Conservation (phyloP, 2,329 filamentous ascomycete species). For the Penicillium aurantiogriseum region DNA sequence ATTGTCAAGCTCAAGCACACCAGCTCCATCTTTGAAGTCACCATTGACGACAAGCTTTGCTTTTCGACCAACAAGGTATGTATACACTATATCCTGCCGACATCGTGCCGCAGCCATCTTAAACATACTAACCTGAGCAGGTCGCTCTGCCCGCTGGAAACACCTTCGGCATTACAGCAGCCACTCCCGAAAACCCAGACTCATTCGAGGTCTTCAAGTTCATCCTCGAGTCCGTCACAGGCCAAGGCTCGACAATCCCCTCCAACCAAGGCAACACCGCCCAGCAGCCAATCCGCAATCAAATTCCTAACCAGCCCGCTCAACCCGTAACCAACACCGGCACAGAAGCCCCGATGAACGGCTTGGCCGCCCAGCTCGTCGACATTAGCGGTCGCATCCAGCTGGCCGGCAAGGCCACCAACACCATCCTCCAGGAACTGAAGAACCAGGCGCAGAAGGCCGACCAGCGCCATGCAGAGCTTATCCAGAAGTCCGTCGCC, state of each 20-base stretch:
- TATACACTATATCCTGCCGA: constrained; percentile 10
- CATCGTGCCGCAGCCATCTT: background rate
- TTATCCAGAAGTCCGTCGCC: constrained; percentile 40
- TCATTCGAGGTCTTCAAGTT: constrained; percentile 93
- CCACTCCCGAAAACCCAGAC: constrained; percentile 86
- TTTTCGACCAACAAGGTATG: constrained; percentile 70
- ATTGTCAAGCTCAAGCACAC: constrained; percentile 73
- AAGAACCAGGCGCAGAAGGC: constrained; percentile 53
- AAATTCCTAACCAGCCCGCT: constrained; percentile 19
- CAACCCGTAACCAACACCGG: constrained; percentile 43
- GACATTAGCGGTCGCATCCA: constrained; percentile 82
- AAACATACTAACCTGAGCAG: constrained; percentile 35
- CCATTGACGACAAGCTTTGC: constrained; percentile 75
- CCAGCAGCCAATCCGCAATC: constrained; percentile 23
- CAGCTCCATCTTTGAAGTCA: constrained; percentile 67
- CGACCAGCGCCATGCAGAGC: constrained; percentile 55
- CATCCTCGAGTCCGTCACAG: constrained; percentile 61
- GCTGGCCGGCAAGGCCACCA: constrained; percentile 59
- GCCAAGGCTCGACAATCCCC: constrained; percentile 19
- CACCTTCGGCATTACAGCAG: constrained; percentile 81
- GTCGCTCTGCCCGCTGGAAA: constrained; percentile 77
- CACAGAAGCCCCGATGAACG: constrained; percentile 12
- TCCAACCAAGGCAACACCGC: constrained; percentile 17
- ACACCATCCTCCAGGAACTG: constrained; percentile 53
- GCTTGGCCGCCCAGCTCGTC: constrained; percentile 63